These are phyloP conservation scores for Rhododendron simsii DNA, from an alignment of 148 eudicot species.

Conservation along the genomic window DNA sequence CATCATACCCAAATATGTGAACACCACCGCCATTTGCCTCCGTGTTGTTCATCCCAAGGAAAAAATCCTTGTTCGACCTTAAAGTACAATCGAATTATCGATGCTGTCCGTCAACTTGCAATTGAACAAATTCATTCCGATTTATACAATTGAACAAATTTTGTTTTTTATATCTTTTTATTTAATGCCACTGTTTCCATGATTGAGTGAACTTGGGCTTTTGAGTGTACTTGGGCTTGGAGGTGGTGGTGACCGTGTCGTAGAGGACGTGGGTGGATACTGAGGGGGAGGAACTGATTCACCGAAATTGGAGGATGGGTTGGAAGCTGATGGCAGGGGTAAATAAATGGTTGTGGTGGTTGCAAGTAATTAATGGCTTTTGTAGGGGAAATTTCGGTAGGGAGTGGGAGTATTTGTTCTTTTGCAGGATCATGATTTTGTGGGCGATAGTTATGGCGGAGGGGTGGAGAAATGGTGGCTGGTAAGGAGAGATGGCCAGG, in stretches of 20 bases:
- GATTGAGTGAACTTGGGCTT: not conserved
- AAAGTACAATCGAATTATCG: not conserved
- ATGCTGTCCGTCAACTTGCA: not conserved
- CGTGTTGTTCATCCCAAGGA: not conserved
- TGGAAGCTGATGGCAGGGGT: not conserved
- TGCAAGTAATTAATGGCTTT: not conserved
- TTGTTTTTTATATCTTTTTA: not conserved
- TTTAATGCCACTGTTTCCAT: not conserved
- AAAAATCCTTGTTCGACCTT: not conserved
- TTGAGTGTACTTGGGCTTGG: not conserved
- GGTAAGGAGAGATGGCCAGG: not conserved
- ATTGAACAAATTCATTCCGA: not conserved
- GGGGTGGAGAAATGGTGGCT: not conserved
- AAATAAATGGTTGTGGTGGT: not conserved
- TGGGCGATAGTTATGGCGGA: not conserved
- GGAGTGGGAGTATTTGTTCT: not conserved
- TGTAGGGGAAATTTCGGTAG: not conserved
- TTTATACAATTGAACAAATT: not conserved
- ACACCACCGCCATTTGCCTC: not conserved
- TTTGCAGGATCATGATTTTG: not conserved
- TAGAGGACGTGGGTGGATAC: not conserved
- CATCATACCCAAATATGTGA: not conserved
- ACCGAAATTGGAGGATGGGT: not conserved
- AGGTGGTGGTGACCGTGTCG: not conserved
- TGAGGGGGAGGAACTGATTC: not conserved